phyloP scores from a whole-genome alignment of 2,329 filamentous ascomycete genomes.

The Fonsecaea monophora region DNA sequence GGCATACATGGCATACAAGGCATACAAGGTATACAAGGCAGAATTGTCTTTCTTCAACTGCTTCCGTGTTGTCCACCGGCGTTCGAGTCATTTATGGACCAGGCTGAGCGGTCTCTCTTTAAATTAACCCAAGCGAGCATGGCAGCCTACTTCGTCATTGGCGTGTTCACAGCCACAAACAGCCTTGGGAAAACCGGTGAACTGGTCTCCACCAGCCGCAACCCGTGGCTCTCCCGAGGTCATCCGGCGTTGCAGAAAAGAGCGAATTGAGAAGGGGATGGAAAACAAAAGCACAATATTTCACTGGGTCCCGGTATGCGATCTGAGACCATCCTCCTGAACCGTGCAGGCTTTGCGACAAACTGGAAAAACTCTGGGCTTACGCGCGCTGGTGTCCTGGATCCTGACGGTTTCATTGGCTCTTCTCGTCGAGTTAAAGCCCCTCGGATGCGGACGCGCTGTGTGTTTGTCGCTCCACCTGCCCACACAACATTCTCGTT shows the following conservation, averaged over 20 bases:
- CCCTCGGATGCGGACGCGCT: slow-evolving; percentile 1
- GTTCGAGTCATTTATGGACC: background rate
- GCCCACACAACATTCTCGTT: slow-evolving; percentile 1
- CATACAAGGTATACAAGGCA: background rate
- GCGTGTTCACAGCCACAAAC: slow-evolving; percentile 2
- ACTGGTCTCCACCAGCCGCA: background rate
- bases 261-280: background rate
- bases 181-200: slow-evolving; percentile 10
- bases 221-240: background rate
- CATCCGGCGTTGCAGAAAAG: background rate
- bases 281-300: background rate
- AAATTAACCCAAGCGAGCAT: slow-evolving; percentile 1
- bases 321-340: slow-evolving; percentile 5
- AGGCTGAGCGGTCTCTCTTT: slow-evolving; percentile 7
- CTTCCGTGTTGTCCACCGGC: background rate
- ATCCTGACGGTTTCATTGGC: background rate
- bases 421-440: background rate
- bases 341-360: background rate
- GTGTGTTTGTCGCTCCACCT: background rate
- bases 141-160: slow-evolving; percentile 7
- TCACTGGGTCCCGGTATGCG: background rate
- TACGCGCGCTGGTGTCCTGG: background rate
- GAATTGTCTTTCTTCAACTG: background rate
- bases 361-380: background rate
- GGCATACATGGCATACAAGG: background rate